Base-by-base conservation (phyloP, 768 basidiomycete species). In the Polyporus arcularius region DNA sequence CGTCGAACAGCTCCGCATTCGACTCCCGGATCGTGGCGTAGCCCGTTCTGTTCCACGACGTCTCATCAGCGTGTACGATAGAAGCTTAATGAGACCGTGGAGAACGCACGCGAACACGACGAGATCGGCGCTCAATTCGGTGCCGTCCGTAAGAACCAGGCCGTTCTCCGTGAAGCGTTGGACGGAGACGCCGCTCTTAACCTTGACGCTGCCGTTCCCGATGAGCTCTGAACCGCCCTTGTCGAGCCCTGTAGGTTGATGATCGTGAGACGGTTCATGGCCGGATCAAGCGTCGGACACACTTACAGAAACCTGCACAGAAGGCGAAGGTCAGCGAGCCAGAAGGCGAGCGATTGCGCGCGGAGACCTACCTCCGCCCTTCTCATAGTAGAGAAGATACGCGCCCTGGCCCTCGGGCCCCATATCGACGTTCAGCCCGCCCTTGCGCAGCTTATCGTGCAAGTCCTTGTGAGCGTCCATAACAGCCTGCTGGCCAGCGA, bases 171-270 rank as follows among this genome's bases (percentile, higher is more conserved):
- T 74, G 62, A 77, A 76, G 15, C 55, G 51, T 30, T 56, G 62
- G n/a, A 74, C 57, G 16, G 46, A 53, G 7, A 68, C 58, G 30
- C 77, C 78, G 55, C 73, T 74, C 71, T 78, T 82, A 65, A 84
- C 67, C 66, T 82, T 82, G 75, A 85, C 82, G 48, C 73, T 73
- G 21, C 84, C 81, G 28, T 80, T 74, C 30, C 74, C 75, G 57
- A 84, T 82, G 57, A 80, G 70, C 58, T 74, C 70, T 42, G 79
- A 75, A 0, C 78, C 72, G 16, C 80, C 82, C 0, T 62, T 62
- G 53, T 72, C 71, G 62, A 62, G 28, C 61, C 61, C 61, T 62
- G 35, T 35, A 3, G 3, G 35, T 11, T 1, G 35, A 35, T 47
- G 18, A 14, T 38, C 15, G 10, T n/a, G 7, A 26, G 11, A 30